A percentile compares a stretch with the other conserved stretches of the same genome.
Evolutionary conservation across 345 rosid species (phyloP).

Genomic region (Citropsis articulata): DNA sequence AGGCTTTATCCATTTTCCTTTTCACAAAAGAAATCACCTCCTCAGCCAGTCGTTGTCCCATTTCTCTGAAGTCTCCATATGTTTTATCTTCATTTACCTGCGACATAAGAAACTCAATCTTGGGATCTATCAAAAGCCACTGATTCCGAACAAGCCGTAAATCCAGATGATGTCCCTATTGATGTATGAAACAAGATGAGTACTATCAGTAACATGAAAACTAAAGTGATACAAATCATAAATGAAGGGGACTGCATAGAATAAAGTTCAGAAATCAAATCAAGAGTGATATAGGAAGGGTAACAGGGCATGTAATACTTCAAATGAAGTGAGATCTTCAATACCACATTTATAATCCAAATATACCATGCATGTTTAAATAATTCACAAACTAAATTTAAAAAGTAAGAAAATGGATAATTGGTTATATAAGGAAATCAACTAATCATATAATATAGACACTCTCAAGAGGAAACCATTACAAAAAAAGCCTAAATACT

Average conservation of each 20-base stretch:
- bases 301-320: background rate
- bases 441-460: background rate
- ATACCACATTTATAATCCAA: background rate
- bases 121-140: conserved; percentile 94
- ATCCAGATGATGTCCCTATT: conserved; percentile 95
- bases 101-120: conserved; percentile 91
- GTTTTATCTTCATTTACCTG: conserved; percentile 91
- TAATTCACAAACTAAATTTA: background rate
- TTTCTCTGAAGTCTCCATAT: conserved; percentile 90
- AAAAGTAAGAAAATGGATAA: background rate
- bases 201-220: background rate
- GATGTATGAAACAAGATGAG: background rate
- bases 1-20: conserved; percentile 67
- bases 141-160: conserved; percentile 89
- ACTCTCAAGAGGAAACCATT: background rate
- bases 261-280: background rate
- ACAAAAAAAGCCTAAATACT: background rate
- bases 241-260: background rate
- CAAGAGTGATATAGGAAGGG: background rate
- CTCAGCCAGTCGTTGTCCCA: conserved; percentile 88
- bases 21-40: conserved; percentile 80
- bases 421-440: background rate
- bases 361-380: background rate
- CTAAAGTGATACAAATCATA: background rate
- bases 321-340: background rate